Evolutionary conservation across 2,329 filamentous ascomycete genomes (phyloP).

Genomic region (Nigrospora sphaerica): DNA sequence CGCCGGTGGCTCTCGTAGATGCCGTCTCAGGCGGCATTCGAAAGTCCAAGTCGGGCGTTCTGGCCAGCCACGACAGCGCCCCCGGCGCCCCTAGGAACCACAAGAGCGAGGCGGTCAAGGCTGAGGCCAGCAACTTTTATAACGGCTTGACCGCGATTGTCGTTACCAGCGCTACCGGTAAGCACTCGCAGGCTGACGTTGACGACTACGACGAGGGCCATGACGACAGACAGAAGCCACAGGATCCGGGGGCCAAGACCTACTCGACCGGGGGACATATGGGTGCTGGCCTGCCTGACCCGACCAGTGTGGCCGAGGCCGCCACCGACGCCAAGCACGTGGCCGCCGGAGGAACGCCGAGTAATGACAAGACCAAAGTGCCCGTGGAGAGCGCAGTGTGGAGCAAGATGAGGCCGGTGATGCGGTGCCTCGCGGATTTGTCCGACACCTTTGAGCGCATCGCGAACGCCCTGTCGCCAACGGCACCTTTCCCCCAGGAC

Average conservation of each 20-base stretch:
- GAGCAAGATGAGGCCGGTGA: constrained; percentile 66
- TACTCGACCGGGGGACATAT: no score
- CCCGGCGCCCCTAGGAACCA: constrained; percentile 79
- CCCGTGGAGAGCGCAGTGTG: constrained; percentile 73
- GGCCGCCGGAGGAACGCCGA: constrained; percentile 38
- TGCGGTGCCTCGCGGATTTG: constrained; percentile 47
- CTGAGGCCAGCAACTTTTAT: constrained; percentile 76
- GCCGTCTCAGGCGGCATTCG: constrained; percentile 65
- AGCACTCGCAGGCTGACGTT: constrained; percentile 62
- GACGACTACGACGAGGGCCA: constrained; percentile 20
- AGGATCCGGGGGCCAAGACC: background rate
- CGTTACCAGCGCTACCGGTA: constrained; percentile 68
- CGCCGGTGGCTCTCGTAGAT: constrained; percentile 67
- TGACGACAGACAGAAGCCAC: no score
- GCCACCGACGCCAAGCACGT: constrained; percentile 33
- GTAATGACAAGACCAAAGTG: constrained; percentile 69
- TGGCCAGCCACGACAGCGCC: constrained; percentile 69
- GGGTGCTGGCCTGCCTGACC: constrained; percentile 21
- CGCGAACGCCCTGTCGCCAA: constrained; percentile 53
- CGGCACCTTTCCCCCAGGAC: constrained; percentile 51
- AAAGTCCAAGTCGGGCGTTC: constrained; percentile 66
- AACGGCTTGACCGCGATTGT: constrained; percentile 66
- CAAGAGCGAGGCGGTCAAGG: constrained; percentile 76
- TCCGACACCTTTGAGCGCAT: constrained; percentile 45
- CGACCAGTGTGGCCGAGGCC: constrained; percentile 27